Percentiles rank a stretch among this genome's conserved stretches.
Conservation (phyloP, 768 basidiomycete genomes). For the Tulasnella sp. region DNA sequence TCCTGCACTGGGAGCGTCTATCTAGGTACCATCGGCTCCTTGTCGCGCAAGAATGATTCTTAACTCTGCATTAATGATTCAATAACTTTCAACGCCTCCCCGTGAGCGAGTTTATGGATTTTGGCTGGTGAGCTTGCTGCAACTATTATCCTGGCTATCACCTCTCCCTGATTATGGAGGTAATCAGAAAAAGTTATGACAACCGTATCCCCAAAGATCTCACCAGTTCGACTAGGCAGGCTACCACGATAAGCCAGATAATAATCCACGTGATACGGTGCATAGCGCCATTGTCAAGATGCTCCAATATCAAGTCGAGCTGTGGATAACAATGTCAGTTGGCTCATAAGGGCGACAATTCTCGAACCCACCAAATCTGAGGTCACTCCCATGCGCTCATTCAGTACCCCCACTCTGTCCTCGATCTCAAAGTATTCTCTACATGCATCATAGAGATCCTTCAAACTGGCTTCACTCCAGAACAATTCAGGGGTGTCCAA, state of each 20-base stretch:
- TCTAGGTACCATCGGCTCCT: too few relatives aligned
- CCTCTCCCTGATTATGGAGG: too few relatives aligned
- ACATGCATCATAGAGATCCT: constrained; percentile 81
- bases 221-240: constrained; percentile 78
- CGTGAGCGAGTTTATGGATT: too few relatives aligned
- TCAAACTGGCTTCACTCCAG: constrained; percentile 86
- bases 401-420: constrained; percentile 66
- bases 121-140: too few relatives aligned
- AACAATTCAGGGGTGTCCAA: constrained; percentile 89
- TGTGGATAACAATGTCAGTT: constrained; percentile 24
- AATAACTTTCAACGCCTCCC: too few relatives aligned
- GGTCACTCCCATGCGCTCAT: constrained; percentile 76
- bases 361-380: constrained; percentile 63
- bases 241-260: constrained; percentile 74
- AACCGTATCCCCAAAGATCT: too few relatives aligned
- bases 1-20: too few relatives aligned
- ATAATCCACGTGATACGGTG: constrained; percentile 77
- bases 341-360: neutral
- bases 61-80: too few relatives aligned
- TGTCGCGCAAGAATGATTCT: too few relatives aligned
- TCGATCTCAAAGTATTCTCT: constrained; percentile 91
- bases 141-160: too few relatives aligned
- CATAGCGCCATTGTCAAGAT: constrained; percentile 81
- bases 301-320: constrained; percentile 88
- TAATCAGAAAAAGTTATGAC: too few relatives aligned